phyloP scores from a whole-genome alignment of 2,329 filamentous ascomycete genomes.

The Penicillium decumbens region DNA sequence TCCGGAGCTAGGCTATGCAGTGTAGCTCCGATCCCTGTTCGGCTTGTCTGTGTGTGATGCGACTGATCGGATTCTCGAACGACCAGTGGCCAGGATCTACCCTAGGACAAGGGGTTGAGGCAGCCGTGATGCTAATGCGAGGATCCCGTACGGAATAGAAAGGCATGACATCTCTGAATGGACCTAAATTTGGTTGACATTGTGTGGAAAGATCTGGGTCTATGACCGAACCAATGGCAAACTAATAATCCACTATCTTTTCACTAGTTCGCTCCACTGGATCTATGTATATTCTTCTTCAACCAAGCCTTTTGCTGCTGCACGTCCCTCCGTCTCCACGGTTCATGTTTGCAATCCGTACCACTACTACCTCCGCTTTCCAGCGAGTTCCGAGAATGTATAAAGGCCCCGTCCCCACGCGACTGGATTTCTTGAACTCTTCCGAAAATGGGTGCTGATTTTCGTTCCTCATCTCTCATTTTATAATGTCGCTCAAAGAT shows the following conservation, averaged over 20 bases:
- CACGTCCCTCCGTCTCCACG: slow-evolving; percentile 4
- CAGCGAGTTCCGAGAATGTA: neutral
- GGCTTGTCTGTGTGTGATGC: neutral
- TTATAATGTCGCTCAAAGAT: slow-evolving; percentile 19
- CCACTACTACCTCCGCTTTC: slow-evolving; percentile 2
- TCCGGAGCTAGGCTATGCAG: neutral
- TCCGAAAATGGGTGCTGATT: neutral
- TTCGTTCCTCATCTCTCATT: slow-evolving; percentile 13
- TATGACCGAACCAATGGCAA: neutral
- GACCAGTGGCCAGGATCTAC: neutral
- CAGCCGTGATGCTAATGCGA: neutral
- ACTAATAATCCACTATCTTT: neutral
- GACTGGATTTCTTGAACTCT: neutral
- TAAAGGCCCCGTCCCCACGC: neutral
- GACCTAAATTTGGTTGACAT: neutral
- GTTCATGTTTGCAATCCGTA: slow-evolving; percentile 4
- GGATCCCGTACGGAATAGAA: too few species aligned
- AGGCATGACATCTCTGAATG: neutral
- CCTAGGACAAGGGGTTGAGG: neutral
- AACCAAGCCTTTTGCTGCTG: slow-evolving; percentile 11
- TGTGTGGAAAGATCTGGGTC: neutral
- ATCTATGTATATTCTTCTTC: neutral
- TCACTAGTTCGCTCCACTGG: slow-evolving; percentile 2
- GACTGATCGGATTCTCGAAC: neutral
- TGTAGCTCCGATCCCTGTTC: neutral